These are phyloP conservation scores for Phellopilus nigrolimitatus DNA, from an alignment of 1,284 basidiomycete species.

Conservation along the genomic window DNA sequence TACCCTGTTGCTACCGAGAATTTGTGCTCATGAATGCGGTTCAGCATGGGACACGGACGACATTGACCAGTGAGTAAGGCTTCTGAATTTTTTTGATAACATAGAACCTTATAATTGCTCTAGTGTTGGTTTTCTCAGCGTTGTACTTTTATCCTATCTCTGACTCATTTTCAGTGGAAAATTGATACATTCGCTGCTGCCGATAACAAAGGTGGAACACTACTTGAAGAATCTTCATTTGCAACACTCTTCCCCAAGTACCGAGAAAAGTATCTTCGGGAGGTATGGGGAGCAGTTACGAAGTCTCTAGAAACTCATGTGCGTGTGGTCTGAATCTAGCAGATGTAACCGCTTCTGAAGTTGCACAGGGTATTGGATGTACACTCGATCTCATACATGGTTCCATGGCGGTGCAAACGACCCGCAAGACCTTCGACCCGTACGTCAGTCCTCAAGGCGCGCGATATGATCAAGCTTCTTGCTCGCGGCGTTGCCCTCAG, in stretches of 20 bases:
- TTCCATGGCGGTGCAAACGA: constrained; percentile 96
- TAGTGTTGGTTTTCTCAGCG: constrained; percentile 30
- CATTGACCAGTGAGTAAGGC: constrained; percentile 88
- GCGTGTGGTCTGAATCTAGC: constrained; percentile 23
- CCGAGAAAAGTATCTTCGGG: constrained; percentile 92
- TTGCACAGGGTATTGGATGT: constrained; percentile 74
- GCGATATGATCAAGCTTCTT: constrained; percentile 94
- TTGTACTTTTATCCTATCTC: background rate
- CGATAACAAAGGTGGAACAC: constrained; percentile 80
- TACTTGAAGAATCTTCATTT: constrained; percentile 95
- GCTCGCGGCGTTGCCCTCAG: constrained; percentile 83
- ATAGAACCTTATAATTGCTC: constrained; percentile 22
- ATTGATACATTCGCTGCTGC: constrained; percentile 70
- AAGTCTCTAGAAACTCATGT: constrained; percentile 81
- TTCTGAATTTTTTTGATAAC: too few relatives aligned
- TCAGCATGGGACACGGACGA: constrained; percentile 98
- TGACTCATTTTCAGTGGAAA: constrained; percentile 72
- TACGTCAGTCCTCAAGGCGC: constrained; percentile 94
- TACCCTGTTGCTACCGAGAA: background rate
- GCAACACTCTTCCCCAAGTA: constrained; percentile 99
- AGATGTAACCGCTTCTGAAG: background rate
- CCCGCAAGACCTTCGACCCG: constrained; percentile 95
- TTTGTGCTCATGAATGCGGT: constrained; percentile 16
- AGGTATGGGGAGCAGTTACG: constrained; percentile 94
- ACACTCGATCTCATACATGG: constrained; percentile 95